Evolutionary conservation across 176 grass and related monocot genomes (phyloP).

Genomic region (Poa annua): DNA sequence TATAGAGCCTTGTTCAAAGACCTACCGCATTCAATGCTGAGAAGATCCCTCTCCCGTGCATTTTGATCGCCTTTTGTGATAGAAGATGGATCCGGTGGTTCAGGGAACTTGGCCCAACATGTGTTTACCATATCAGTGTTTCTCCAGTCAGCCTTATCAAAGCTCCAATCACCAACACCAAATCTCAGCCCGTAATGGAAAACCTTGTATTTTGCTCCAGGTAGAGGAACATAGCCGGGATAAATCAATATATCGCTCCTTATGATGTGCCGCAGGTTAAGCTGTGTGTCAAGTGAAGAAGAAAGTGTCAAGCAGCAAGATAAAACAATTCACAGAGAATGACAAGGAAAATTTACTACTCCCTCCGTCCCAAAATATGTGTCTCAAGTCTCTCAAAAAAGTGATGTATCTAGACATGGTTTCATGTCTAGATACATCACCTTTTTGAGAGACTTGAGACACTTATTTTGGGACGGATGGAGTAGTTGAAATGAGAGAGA

Average conservation of each 20-base stretch:
- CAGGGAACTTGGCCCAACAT: slow-evolving; percentile 89
- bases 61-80: slow-evolving; percentile 49
- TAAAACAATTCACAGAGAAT: background rate
- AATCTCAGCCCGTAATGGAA: slow-evolving; percentile 97
- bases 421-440: too few species aligned
- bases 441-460: too few species aligned
- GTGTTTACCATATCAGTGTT: slow-evolving; percentile 74
- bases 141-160: slow-evolving; percentile 98
- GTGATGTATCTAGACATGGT: too few species aligned
- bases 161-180: slow-evolving; percentile 90
- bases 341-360: background rate
- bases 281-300: slow-evolving; percentile 54
- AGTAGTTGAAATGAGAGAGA: slow-evolving; percentile 29
- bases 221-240: slow-evolving; percentile 83
- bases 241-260: slow-evolving; percentile 89
- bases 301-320: slow-evolving; percentile 32
- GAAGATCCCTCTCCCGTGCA: slow-evolving; percentile 74
- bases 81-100: slow-evolving; percentile 80
- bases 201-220: slow-evolving; percentile 70
- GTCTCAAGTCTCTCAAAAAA: too few species aligned
- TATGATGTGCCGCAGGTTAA: slow-evolving; percentile 84
- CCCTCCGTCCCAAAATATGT: too few species aligned
- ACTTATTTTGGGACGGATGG: too few species aligned
- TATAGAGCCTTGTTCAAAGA: slow-evolving; percentile 85
- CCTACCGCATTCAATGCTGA: slow-evolving; percentile 89